Evolutionary conservation across 1,284 basidiomycete species (phyloP).

Genomic region (Stygiomarasmius scandens): DNA sequence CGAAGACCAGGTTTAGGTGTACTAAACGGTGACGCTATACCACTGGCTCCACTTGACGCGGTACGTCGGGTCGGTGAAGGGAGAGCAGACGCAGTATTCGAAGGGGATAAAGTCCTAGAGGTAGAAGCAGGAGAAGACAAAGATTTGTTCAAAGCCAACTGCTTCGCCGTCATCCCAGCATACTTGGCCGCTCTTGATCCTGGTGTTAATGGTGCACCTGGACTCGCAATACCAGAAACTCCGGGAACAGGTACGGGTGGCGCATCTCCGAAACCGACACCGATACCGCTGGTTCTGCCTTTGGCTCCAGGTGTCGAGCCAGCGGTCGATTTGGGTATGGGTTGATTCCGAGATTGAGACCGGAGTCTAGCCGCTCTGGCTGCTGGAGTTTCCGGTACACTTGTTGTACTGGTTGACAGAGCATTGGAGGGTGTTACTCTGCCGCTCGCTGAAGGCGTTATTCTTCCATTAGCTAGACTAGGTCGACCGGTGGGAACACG

Average conservation of each 20-base stretch:
- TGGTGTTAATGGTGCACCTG: constrained; percentile 51
- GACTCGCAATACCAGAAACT: constrained; percentile 5
- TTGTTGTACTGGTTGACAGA: constrained; percentile 33
- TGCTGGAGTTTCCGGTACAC: constrained; percentile 35
- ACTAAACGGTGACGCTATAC: constrained; percentile 55
- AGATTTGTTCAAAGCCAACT: constrained; percentile 46
- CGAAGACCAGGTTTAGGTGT: constrained; percentile 59
- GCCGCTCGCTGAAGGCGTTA: constrained; percentile 32
- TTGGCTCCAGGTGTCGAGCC: constrained; percentile 34
- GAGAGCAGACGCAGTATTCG: constrained; percentile 1
- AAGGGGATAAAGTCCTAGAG: constrained; percentile 28
- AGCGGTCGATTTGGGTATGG: constrained; percentile 15
- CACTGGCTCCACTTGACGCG: constrained; percentile 30
- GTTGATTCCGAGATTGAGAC: constrained; percentile 28
- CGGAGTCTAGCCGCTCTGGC: constrained; percentile 32
- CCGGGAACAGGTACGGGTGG: constrained; percentile 27
- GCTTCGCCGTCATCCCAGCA: constrained; percentile 79
- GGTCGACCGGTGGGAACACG: constrained; percentile 1
- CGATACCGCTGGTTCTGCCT: constrained; percentile 25
- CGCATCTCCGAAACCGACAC: constrained; percentile 39
- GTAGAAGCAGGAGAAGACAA: constrained; percentile 36
- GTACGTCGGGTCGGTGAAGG: constrained; percentile 15
- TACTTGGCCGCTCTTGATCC: constrained; percentile 87
- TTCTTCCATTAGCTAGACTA: constrained; percentile 8
- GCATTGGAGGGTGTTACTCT: constrained; percentile 39